Conservation (phyloP, 2,329 filamentous ascomycete species). For the Arthrocladium fulminans region DNA sequence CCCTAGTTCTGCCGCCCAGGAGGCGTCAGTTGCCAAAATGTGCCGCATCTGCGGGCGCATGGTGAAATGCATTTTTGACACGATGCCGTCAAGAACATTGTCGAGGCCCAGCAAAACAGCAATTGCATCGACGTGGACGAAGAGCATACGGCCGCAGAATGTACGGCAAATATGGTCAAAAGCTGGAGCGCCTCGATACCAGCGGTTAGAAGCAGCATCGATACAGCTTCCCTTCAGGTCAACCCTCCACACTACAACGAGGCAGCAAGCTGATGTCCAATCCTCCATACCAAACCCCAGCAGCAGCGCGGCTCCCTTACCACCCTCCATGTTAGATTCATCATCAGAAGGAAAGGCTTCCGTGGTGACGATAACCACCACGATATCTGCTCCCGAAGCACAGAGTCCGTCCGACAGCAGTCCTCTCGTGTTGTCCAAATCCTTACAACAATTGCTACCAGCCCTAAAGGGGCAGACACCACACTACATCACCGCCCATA, state of each 20-base stretch:
- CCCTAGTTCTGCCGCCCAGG: neutral
- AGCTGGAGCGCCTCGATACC: too few relatives aligned
- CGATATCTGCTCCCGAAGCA: constrained; percentile 13
- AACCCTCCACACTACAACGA: constrained; percentile 29
- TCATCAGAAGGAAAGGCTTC: constrained; percentile 7
- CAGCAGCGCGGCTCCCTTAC: constrained; percentile 26
- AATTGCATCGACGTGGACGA: neutral
- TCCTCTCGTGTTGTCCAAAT: constrained; percentile 34
- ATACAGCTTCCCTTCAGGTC: constrained; percentile 29
- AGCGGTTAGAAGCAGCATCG: constrained; percentile 10
- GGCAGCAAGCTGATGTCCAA: constrained; percentile 14
- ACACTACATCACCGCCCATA: constrained; percentile 40
- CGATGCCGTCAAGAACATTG: constrained; percentile 20
- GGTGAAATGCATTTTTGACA: constrained; percentile 24
- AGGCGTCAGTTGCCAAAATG: constrained; percentile 14
- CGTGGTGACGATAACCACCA: constrained; percentile 13
- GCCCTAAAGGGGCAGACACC: constrained; percentile 36
- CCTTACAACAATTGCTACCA: constrained; percentile 36
- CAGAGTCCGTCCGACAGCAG: constrained; percentile 19
- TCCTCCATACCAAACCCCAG: constrained; percentile 23
- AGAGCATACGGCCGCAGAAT: constrained; percentile 3
- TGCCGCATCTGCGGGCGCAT: constrained; percentile 23
- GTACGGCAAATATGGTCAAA: neutral
- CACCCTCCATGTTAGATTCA: constrained; percentile 23
- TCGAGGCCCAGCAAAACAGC: neutral